Percentiles rank a stretch among this genome's conserved stretches.
Conservation (phyloP, 495 filamentous ascomycete species). For the Aspergillus bridgeri region DNA sequence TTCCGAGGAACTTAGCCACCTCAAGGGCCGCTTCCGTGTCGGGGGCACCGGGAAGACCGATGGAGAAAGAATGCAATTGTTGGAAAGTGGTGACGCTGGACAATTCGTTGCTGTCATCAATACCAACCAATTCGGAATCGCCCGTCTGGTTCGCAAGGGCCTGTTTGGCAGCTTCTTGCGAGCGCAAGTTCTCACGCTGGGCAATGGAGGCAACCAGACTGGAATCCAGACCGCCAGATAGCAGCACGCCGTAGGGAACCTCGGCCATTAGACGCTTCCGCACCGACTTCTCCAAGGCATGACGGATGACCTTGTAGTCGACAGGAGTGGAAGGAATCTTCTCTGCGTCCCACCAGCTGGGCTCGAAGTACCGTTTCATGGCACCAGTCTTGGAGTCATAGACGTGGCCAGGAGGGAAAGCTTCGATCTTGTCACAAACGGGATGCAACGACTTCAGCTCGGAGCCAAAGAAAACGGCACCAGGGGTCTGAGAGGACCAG, state of each 20-base stretch:
- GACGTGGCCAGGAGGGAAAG: slow-evolving; percentile 92
- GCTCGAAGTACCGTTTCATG: slow-evolving; percentile 82
- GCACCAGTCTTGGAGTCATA: slow-evolving; percentile 87
- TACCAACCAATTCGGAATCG: slow-evolving; percentile 77
- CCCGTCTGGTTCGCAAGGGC: slow-evolving; percentile 42
- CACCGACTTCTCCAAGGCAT: slow-evolving; percentile 83
- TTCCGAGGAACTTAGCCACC: slow-evolving; percentile 93
- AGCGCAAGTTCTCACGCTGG: slow-evolving; percentile 79
- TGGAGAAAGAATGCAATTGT: slow-evolving; percentile 96
- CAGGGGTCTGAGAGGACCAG: slow-evolving; percentile 76
- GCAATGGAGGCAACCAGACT: slow-evolving; percentile 93
- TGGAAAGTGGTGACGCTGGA: slow-evolving; percentile 89
- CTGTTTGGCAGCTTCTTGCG: slow-evolving; percentile 55
- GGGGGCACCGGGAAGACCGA: slow-evolving; percentile 85
- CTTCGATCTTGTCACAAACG: slow-evolving; percentile 91
- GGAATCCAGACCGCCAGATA: slow-evolving; percentile 95
- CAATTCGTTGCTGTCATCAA: slow-evolving; percentile 85
- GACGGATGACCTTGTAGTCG: slow-evolving; percentile 75
- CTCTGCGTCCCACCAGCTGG: slow-evolving; percentile 84
- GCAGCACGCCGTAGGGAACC: slow-evolving; percentile 92
- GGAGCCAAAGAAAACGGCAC: slow-evolving; percentile 89
- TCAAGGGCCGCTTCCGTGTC: slow-evolving; percentile 85
- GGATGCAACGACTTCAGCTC: slow-evolving; percentile 92
- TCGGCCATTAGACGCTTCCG: slow-evolving; percentile 98
- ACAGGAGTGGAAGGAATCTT: slow-evolving; percentile 74